Evolutionary conservation across 108 stramenopile species (phyloP).

Genomic region (Nannochloropsis salina): DNA sequence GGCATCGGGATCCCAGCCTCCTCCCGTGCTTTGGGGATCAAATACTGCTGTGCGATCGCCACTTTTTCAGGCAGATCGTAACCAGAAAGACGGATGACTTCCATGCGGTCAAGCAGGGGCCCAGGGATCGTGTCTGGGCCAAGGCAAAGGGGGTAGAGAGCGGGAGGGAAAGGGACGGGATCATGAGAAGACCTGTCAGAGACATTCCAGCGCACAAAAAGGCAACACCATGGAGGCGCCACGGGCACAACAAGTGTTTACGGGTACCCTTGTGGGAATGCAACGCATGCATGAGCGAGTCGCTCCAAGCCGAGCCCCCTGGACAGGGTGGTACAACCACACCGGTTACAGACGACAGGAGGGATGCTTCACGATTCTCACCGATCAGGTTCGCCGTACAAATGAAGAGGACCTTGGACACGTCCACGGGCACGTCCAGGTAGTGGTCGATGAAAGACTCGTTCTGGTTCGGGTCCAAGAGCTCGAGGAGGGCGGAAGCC

Average conservation of each 20-base stretch:
- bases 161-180: slow-evolving; percentile 25
- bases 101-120: slow-evolving; percentile 93
- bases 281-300: no score
- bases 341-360: no score
- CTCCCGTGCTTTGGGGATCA: slow-evolving; percentile 85
- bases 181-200: not conserved
- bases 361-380: not conserved
- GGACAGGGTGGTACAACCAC: no score
- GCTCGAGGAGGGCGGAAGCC: slow-evolving; percentile 83
- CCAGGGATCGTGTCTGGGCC: slow-evolving; percentile 74
- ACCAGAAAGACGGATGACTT: slow-evolving; percentile 88
- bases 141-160: slow-evolving; percentile 32
- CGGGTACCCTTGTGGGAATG: no score
- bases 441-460: slow-evolving; percentile 85
- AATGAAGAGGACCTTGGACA: slow-evolving; percentile 90
- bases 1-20: slow-evolving; percentile 66
- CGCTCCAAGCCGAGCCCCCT: no score
- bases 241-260: no score
- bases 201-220: no score
- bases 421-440: slow-evolving; percentile 94
- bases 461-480: slow-evolving; percentile 85
- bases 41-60: slow-evolving; percentile 85
- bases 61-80: slow-evolving; percentile 96
- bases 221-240: no score
- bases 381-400: slow-evolving; percentile 83